Evolutionary conservation across 1,284 basidiomycete species (phyloP).

Genomic region (Moesziomyces globuligerus): DNA sequence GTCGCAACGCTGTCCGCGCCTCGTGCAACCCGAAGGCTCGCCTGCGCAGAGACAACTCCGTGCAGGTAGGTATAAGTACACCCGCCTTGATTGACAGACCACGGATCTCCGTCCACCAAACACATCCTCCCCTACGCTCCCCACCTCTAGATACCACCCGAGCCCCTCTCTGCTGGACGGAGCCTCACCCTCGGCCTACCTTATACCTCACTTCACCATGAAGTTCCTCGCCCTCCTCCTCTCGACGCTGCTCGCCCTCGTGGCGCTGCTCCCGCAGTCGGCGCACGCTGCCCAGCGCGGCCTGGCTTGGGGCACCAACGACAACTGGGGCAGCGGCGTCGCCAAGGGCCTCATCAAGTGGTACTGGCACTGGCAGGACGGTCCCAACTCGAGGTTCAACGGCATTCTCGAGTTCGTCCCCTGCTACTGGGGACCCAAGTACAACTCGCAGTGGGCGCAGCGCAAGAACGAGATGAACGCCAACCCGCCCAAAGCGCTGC

Average conservation of each 20-base stretch:
- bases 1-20: too few relatives aligned
- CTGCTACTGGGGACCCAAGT: constrained; percentile 61
- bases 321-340: constrained; percentile 50
- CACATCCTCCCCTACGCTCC: constrained; percentile 7
- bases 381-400: constrained; percentile 28
- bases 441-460: constrained; percentile 46
- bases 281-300: constrained; percentile 38
- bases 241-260: constrained; percentile 11
- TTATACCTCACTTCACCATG: constrained; percentile 14
- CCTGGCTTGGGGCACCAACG: constrained; percentile 60
- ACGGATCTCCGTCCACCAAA: constrained; percentile 20
- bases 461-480: constrained; percentile 56
- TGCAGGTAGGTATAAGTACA: constrained; percentile 29
- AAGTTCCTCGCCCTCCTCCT: constrained; percentile 37
- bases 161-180: constrained; percentile 26
- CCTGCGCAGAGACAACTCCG: background rate
- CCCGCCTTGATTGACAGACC: constrained; percentile 24
- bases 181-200: constrained; percentile 14
- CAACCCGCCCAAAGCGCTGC: constrained; percentile 43
- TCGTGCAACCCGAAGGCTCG: too few relatives aligned
- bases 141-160: background rate
- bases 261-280: constrained; percentile 16
- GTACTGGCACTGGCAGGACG: constrained; percentile 66
- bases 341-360: constrained; percentile 54
- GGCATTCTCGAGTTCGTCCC: constrained; percentile 60